These are phyloP conservation scores for Luvunga scandens DNA, from an alignment of 345 rosid species.

Conservation along the genomic window DNA sequence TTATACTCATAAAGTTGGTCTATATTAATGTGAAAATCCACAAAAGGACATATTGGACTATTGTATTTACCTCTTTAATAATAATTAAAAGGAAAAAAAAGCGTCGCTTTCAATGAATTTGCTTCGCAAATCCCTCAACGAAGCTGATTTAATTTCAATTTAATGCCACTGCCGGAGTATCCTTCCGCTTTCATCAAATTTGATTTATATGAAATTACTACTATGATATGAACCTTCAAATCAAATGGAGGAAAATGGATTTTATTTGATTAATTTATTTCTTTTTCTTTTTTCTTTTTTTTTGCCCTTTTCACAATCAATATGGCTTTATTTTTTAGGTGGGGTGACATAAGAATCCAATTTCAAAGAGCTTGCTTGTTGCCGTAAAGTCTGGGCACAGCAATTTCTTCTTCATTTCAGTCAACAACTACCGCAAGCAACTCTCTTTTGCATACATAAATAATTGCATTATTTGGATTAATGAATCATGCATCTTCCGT, in stretches of 20 bases:
- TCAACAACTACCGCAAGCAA: conserved; percentile 1
- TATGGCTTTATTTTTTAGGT: neutral
- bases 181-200: neutral
- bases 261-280: neutral
- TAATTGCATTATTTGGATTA: neutral
- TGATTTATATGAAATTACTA: neutral
- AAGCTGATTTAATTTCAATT: too few species aligned
- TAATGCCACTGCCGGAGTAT: neutral
- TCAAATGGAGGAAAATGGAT: neutral
- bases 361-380: neutral
- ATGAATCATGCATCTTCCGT: neutral
- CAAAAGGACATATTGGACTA: neutral
- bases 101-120: too few species aligned
- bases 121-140: too few species aligned
- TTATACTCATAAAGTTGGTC: neutral
- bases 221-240: neutral
- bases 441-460: neutral
- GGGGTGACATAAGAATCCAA: neutral
- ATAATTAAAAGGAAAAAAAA: too few species aligned
- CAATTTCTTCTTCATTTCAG: neutral
- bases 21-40: neutral
- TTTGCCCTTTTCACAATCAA: neutral
- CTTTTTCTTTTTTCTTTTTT: neutral
- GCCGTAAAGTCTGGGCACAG: conserved; percentile 3
- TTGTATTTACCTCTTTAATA: too few species aligned